phyloP scores from a whole-genome alignment of 2,329 filamentous ascomycete genomes.

The Diaporthe batatas region DNA sequence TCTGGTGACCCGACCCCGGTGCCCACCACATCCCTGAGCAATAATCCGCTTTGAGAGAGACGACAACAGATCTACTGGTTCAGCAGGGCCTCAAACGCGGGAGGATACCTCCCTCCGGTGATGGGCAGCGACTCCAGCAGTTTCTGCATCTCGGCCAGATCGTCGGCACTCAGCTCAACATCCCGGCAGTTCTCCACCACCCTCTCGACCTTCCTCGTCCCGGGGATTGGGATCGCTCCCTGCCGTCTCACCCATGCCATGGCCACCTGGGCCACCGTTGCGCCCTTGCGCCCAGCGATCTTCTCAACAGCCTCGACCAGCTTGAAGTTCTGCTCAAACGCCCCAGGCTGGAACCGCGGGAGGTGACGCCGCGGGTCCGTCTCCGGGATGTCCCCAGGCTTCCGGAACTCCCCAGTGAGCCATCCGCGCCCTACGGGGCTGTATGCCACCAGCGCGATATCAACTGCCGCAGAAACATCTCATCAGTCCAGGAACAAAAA shows the following conservation, averaged over 20 bases:
- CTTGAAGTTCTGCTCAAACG: constrained; percentile 74
- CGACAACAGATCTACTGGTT: constrained; percentile 7
- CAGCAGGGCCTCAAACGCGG: constrained; percentile 22
- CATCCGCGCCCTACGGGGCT: constrained; percentile 62
- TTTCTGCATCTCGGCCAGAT: constrained; percentile 64
- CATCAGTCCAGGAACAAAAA: too few species aligned
- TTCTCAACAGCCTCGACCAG: constrained; percentile 70
- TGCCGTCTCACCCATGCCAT: constrained; percentile 72
- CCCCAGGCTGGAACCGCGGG: constrained; percentile 71
- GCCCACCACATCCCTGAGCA: too few species aligned
- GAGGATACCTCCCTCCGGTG: constrained; percentile 62
- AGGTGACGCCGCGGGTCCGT: constrained; percentile 60
- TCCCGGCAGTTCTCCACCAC: constrained; percentile 70
- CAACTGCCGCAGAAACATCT: constrained; percentile 50
- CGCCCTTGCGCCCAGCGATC: constrained; percentile 71
- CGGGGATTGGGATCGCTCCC: constrained; percentile 76
- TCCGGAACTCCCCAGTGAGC: constrained; percentile 68
- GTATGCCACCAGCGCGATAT: constrained; percentile 57
- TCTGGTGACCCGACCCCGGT: not conserved
- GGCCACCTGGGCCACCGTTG: constrained; percentile 74
- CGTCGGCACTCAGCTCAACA: constrained; percentile 62
- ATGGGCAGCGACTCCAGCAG: constrained; percentile 62
- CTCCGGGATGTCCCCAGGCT: constrained; percentile 66
- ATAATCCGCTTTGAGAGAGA: not conserved
- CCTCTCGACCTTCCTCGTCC: constrained; percentile 67